Conservation (phyloP, 345 rosid genomes). For the Eucalyptus pauciflora region DNA sequence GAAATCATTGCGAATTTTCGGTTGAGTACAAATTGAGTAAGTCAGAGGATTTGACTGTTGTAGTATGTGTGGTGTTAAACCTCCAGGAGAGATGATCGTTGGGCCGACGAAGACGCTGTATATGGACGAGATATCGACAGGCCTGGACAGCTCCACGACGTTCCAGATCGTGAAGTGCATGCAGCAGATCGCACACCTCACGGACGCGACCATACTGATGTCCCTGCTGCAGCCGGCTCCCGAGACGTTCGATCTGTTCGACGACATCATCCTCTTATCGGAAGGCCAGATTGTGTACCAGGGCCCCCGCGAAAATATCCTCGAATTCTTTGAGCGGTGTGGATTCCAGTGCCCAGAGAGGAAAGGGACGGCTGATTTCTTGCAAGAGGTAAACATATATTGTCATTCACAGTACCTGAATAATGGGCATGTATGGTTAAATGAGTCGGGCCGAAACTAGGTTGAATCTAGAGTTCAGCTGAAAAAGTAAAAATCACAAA, state of each 20-base stretch:
- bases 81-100: slow-evolving; percentile 89
- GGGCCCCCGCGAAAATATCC: slow-evolving; percentile 65
- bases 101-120: slow-evolving; percentile 83
- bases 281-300: slow-evolving; percentile 83
- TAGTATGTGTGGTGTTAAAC: not conserved
- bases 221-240: slow-evolving; percentile 92
- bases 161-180: slow-evolving; percentile 81
- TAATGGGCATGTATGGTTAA: not conserved
- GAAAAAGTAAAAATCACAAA: not conserved
- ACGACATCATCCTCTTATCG: slow-evolving; percentile 63
- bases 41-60: not conserved
- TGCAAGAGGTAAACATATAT: slow-evolving; percentile 60
- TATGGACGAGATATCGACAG: slow-evolving; percentile 98
- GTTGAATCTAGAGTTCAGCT: not conserved
- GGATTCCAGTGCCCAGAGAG: slow-evolving; percentile 81
- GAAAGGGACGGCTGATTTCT: slow-evolving; percentile 83
- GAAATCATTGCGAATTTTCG: not conserved
- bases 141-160: slow-evolving; percentile 88
- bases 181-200: slow-evolving; percentile 67
- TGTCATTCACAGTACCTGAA: not conserved
- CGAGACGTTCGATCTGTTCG: slow-evolving; percentile 82
- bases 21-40: not conserved
- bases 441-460: not conserved
- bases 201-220: slow-evolving; percentile 65
- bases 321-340: slow-evolving; percentile 57